Conservation (phyloP, 495 filamentous ascomycete genomes). For the Hyaloscypha finlandica region DNA sequence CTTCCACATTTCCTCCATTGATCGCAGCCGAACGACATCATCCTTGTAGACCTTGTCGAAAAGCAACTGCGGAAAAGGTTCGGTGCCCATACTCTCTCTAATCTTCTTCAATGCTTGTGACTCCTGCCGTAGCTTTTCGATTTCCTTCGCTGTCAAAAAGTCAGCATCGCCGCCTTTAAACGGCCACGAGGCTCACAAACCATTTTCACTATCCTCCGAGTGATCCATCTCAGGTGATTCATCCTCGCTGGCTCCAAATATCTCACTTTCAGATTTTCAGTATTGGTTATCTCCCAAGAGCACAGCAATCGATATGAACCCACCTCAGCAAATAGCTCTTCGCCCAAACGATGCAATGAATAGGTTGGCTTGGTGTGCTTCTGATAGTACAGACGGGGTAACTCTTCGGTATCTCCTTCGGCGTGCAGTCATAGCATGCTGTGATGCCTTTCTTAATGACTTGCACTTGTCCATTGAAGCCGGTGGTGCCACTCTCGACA, state of each 20-base stretch:
- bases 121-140: conserved; percentile 80
- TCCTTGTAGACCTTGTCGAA: conserved; percentile 92
- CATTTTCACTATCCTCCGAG: conserved; percentile 78
- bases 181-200: conserved; percentile 34
- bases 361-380: conserved; percentile 90
- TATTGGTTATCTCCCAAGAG: conserved; percentile 1
- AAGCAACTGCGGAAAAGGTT: conserved; percentile 75
- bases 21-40: conserved; percentile 81
- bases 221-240: conserved; percentile 74
- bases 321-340: conserved; percentile 93
- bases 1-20: conserved; percentile 98
- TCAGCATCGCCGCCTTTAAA: conserved; percentile 3
- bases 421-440: conserved; percentile 94
- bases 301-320: background rate
- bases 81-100: conserved; percentile 76
- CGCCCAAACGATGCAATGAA: conserved; percentile 99
- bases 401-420: conserved; percentile 84
- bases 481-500: conserved; percentile 96
- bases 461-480: conserved; percentile 97
- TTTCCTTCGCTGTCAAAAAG: conserved; percentile 65
- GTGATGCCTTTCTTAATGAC: conserved; percentile 92
- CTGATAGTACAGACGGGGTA: conserved; percentile 97
- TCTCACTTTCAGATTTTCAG: conserved; percentile 52
- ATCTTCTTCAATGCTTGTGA: conserved; percentile 82
- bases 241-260: conserved; percentile 91